phyloP scores from a whole-genome alignment of 768 basidiomycete species.

The Pleurotus tuoliensis region DNA sequence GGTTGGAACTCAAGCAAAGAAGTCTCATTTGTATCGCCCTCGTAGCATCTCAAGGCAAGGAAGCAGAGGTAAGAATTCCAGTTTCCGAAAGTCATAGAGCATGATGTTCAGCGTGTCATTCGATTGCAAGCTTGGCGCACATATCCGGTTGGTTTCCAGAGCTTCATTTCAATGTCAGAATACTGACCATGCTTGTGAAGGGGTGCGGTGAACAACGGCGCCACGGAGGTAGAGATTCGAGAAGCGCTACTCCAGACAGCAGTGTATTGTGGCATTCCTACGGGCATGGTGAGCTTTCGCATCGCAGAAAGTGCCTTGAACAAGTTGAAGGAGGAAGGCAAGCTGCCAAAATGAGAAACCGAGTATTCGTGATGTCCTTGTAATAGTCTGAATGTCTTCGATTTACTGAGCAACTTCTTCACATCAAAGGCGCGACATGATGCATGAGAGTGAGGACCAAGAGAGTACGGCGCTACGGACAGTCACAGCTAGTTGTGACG shows the following conservation, averaged over 20 bases:
- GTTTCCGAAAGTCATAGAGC: no score
- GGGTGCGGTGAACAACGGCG: conserved; percentile 42
- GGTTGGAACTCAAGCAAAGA: conserved; percentile 41
- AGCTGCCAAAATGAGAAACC: conserved; percentile 12
- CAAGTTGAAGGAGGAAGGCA: conserved; percentile 34
- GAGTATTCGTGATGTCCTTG: no score
- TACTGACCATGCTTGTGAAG: conserved; percentile 14
- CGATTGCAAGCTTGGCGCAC: conserved; percentile 28
- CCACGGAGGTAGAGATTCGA: conserved; percentile 37
- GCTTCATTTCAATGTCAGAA: background rate
- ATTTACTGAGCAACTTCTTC: no score
- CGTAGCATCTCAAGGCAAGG: conserved; percentile 38
- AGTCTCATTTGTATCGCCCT: conserved; percentile 42
- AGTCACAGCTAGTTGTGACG: no score
- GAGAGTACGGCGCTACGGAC: no score
- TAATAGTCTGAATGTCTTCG: no score
- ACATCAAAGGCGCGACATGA: no score
- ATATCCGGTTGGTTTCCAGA: conserved; percentile 24
- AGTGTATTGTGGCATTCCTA: conserved; percentile 39
- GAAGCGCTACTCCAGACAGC: conserved; percentile 40
- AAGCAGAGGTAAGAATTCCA: conserved; percentile 30
- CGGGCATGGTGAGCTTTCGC: conserved; percentile 38
- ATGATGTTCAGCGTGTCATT: no score
- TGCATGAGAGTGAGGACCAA: no score
- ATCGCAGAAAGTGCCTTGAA: conserved; percentile 34